Conservation (phyloP, 2,329 filamentous ascomycete genomes). For the Talaromyces sp. region DNA sequence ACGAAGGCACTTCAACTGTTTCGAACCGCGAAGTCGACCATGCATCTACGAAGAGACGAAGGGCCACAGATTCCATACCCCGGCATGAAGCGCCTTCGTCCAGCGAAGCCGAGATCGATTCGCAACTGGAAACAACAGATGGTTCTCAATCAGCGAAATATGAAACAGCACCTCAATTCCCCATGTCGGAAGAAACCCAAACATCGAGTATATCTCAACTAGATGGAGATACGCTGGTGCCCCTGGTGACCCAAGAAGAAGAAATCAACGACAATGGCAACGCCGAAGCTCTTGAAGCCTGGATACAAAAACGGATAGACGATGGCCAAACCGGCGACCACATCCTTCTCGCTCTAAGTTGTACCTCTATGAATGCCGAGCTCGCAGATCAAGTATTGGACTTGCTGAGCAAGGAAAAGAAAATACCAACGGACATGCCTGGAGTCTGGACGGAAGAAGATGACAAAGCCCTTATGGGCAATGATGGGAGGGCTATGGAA, state of each 20-base stretch:
- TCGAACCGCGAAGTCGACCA: neutral
- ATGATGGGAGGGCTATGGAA: conserved; percentile 30
- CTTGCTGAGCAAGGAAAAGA: conserved; percentile 26
- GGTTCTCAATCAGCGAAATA: conserved; percentile 14
- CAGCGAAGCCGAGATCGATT: neutral
- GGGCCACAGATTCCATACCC: conserved; percentile 8
- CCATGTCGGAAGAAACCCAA: neutral
- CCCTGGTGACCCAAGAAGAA: conserved; percentile 15
- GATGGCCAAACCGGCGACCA: conserved; percentile 28
- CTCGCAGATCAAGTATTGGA: conserved; percentile 35
- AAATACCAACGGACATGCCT: conserved; percentile 36
- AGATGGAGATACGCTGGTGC: neutral
- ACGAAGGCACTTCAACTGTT: neutral
- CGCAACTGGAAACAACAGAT: neutral
- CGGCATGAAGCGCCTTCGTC: conserved; percentile 5
- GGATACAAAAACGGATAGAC: conserved; percentile 35
- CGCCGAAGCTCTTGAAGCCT: conserved; percentile 22
- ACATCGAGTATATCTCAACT: neutral
- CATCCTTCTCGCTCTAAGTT: conserved; percentile 32
- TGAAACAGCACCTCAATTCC: conserved; percentile 21
- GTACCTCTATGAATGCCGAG: conserved; percentile 37
- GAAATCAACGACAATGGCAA: conserved; percentile 4
- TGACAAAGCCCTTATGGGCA: conserved; percentile 34
- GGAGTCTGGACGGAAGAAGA: conserved; percentile 48
- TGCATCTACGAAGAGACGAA: conserved; percentile 9